Percentiles rank a stretch among this genome's conserved stretches.
Conservation (phyloP, 345 rosid species). For the Microthlaspi erraticum region DNA sequence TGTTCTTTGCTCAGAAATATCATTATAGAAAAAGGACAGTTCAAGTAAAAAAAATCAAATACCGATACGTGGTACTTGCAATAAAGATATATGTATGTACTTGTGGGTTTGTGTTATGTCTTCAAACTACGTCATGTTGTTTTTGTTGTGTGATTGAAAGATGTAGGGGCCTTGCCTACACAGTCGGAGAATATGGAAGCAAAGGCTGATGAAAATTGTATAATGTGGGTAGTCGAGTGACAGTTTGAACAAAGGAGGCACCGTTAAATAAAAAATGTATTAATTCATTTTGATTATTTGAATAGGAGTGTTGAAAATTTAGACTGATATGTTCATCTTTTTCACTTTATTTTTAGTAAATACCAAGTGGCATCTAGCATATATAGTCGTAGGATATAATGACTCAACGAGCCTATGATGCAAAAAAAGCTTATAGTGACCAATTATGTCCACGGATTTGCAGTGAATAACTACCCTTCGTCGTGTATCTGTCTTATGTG, state of each 20-base stretch:
- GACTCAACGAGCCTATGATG: conserved; percentile 39
- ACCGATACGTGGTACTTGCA: conserved; percentile 23
- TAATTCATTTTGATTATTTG: conserved; percentile 18
- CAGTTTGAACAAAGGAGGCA: conserved; percentile 58
- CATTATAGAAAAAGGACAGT: background rate
- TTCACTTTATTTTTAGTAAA: conserved; percentile 29
- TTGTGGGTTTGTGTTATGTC: conserved; percentile 29
- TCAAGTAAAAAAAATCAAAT: conserved; percentile 4
- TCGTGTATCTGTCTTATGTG: conserved; percentile 46
- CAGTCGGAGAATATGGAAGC: conserved; percentile 17
- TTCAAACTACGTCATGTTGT: conserved; percentile 13
- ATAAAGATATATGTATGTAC: conserved; percentile 31
- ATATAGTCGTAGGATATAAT: conserved; percentile 47
- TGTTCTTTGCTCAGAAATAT: conserved; percentile 17
- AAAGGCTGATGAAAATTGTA: conserved; percentile 22
- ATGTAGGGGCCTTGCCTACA: conserved; percentile 52
- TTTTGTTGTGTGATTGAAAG: conserved; percentile 28
- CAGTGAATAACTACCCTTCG: conserved; percentile 46
- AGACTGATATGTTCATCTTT: conserved; percentile 44
- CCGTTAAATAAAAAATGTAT: conserved; percentile 26
- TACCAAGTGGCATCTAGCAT: conserved; percentile 40
- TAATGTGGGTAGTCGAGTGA: conserved; percentile 44
- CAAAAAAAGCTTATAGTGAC: conserved; percentile 43
- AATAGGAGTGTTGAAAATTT: conserved; percentile 28
- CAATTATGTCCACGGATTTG: conserved; percentile 44